Percentiles rank a stretch among this genome's conserved stretches.
Conservation (phyloP, 306 rosid species). For the Fragaria ananassa region DNA sequence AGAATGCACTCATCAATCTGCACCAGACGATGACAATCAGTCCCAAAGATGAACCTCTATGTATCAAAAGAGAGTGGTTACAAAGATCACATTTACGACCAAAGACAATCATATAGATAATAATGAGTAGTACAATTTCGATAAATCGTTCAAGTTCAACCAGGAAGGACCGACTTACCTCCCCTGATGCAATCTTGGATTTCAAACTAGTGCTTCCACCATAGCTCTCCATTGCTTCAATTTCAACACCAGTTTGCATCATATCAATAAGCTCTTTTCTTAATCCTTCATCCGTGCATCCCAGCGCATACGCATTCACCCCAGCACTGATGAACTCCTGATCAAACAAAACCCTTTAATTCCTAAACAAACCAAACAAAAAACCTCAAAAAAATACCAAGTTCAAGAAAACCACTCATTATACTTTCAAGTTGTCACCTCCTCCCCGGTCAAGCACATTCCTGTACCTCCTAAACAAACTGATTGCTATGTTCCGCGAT, state of each 20-base stretch:
- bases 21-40: background rate
- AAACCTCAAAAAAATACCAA: slow-evolving; percentile 13
- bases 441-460: slow-evolving; percentile 88
- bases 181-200: slow-evolving; percentile 69
- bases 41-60: slow-evolving; percentile 1
- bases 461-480: slow-evolving; percentile 73
- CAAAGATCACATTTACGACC: background rate
- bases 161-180: slow-evolving; percentile 39
- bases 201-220: slow-evolving; percentile 89
- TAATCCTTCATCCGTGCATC: slow-evolving; percentile 93
- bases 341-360: slow-evolving; percentile 20
- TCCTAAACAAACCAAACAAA: slow-evolving; percentile 7
- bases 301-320: slow-evolving; percentile 95
- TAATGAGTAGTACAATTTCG: background rate
- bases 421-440: slow-evolving; percentile 86
- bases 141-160: slow-evolving; percentile 8
- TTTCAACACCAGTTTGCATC: slow-evolving; percentile 70
- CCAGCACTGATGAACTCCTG: slow-evolving; percentile 97
- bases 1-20: slow-evolving; percentile 91
- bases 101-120: background rate
- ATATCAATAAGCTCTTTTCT: slow-evolving; percentile 77
- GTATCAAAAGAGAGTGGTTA: background rate
- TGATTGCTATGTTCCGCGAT: slow-evolving; percentile 94
- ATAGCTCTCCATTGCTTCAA: slow-evolving; percentile 72
- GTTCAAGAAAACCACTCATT: slow-evolving; percentile 22